Base-by-base conservation (phyloP, 306 rosid species). In the Vachellia collinsii region DNA sequence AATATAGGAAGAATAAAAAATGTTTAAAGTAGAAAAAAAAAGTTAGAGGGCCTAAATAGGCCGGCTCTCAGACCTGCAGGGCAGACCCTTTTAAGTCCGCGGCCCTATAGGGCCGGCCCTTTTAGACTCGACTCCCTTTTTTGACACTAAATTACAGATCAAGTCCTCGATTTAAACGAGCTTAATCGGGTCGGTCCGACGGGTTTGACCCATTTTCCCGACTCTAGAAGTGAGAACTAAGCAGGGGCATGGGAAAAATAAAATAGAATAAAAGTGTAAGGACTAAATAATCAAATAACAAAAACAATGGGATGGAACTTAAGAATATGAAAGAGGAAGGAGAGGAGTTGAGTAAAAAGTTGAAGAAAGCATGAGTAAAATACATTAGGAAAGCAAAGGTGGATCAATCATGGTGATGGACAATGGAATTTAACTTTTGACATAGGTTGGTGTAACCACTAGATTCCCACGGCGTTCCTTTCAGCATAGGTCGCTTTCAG, bases 401-500 rank as follows among this genome's bases (percentile, higher is more conserved):
- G 20, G 19, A 1, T 13, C 10, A 64, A 34, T 64, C 10, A 64
- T 14, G 12, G 70, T 43, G 43, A 38, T 38, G 42, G 42, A 64
- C 20, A 64, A 17, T 17, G 73, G 51, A 41, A 41, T 68, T 68
- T n/a, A 68, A 42, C 9, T 69, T 69, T 69, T 42, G 53, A 70
- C 56, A 46, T 2, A 13, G 75, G 75, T 70, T 44, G 59, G 75
- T 25, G 70, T 36, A 64, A 64, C 43, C 43, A 34, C 70, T 64
- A 64, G 43, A 64, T 64, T 64, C 43, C 70, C 43, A 37, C 9
- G 75, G 58, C 25, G 56, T 46, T 4, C 12, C 54, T 43, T 43
- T 69, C 9, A 46, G 59, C 54, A 43, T 5, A 4, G 38, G 75
- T 70, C 75, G 13, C 22, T 70, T 46, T 70, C 75, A 46, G 37